Evolutionary conservation across 73 alveolate genomes (phyloP).

Genomic region (Tetrahymena elliotti): DNA sequence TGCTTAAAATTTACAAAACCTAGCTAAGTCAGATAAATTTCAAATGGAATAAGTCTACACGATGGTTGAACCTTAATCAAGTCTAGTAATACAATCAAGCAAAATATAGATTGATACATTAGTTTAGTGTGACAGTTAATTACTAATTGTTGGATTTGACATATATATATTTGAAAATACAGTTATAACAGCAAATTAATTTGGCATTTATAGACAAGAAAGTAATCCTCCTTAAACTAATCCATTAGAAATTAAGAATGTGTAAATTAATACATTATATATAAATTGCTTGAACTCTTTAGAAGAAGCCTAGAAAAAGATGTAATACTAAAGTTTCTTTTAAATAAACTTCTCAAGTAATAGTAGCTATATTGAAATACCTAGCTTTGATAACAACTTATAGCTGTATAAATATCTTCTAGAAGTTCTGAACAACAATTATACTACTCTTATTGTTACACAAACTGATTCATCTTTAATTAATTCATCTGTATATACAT

Average conservation of each 20-base stretch:
- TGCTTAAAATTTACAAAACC: neutral
- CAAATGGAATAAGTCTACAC: neutral
- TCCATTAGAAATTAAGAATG: neutral
- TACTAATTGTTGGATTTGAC: neutral
- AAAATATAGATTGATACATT: neutral
- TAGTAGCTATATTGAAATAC: neutral
- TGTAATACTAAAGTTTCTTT: neutral
- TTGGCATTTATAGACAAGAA: neutral
- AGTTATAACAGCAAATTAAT: neutral
- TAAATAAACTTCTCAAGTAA: neutral
- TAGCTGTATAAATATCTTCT: neutral
- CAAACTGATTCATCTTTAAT: neutral
- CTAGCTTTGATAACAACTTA: neutral
- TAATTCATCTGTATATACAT: neutral
- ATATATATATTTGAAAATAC: neutral
- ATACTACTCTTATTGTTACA: neutral
- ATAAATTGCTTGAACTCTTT: neutral
- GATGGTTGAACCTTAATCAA: neutral
- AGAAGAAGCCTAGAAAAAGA: neutral
- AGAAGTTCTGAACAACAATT: neutral
- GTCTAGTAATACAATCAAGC: neutral
- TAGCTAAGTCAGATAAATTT: neutral
- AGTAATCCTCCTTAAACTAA: neutral
- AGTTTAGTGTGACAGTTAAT: neutral
- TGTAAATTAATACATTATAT: neutral